A percentile compares a stretch with the other conserved stretches of the same genome.
Evolutionary conservation across 306 rosid species (phyloP).

Genomic region (Canavalia ensiformis): DNA sequence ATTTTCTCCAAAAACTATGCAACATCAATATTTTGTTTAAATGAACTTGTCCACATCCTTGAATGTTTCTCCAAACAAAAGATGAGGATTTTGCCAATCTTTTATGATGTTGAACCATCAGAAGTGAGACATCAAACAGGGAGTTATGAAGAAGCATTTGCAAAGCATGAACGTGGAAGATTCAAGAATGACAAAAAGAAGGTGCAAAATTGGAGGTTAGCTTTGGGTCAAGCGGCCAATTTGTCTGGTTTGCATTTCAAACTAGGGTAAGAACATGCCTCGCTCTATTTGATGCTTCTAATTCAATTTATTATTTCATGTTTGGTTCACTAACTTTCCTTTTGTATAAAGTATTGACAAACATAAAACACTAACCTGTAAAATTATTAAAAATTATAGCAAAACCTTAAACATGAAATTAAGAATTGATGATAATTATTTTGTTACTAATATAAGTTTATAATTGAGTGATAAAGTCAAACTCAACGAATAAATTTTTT

Average conservation of each 20-base stretch:
- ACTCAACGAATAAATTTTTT: too few species aligned
- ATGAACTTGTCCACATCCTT: constrained; percentile 26
- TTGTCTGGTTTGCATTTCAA: constrained; percentile 23
- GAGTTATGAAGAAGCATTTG: constrained; percentile 12
- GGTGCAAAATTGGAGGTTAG: constrained; percentile 14
- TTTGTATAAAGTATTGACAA: not conserved
- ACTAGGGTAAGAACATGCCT: constrained; percentile 10
- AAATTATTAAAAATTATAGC: not conserved
- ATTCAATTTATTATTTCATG: not conserved
- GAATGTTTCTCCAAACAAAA: not conserved
- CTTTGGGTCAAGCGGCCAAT: not conserved
- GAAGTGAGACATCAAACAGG: not conserved
- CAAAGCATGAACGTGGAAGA: not conserved
- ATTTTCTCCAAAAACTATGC: constrained; percentile 39
- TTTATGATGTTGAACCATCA: constrained; percentile 31
- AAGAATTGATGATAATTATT: too few species aligned
- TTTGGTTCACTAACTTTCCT: not conserved
- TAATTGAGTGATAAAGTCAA: too few species aligned
- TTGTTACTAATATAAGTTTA: too few species aligned
- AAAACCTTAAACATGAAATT: too few species aligned
- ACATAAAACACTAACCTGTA: not conserved
- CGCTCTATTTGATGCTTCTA: too few species aligned
- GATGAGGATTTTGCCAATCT: not conserved
- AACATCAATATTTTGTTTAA: constrained; percentile 16
- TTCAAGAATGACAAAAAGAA: not conserved